Conservation (phyloP, 2,329 filamentous ascomycete genomes). For the Ophiosphaerella narmari region DNA sequence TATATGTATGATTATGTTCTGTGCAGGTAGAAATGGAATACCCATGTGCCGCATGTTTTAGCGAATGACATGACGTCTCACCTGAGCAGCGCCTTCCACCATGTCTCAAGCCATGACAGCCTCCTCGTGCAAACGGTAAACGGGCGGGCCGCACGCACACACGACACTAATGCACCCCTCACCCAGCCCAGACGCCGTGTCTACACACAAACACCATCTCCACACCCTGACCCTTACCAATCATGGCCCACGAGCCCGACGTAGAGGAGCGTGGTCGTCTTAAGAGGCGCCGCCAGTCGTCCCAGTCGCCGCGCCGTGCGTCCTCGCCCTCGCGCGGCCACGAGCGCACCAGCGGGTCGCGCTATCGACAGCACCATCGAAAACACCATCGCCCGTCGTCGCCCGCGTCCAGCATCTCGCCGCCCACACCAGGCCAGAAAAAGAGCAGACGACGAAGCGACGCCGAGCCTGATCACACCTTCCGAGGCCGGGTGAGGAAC, state of each 20-base stretch:
- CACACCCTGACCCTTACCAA: constrained; percentile 33
- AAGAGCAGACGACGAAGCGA: constrained; percentile 40
- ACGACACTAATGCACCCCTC: constrained; percentile 26
- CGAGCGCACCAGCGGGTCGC: constrained; percentile 37
- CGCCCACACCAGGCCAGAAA: constrained; percentile 23
- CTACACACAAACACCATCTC: constrained; percentile 1
- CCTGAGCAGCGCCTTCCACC: too few relatives aligned
- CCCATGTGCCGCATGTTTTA: not conserved
- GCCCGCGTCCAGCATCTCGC: constrained; percentile 27
- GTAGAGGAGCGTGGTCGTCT: constrained; percentile 38
- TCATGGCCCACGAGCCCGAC: constrained; percentile 49
- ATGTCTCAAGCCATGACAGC: too few relatives aligned
- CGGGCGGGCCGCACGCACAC: constrained; percentile 12
- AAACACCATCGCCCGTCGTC: constrained; percentile 38
- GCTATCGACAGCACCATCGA: constrained; percentile 37
- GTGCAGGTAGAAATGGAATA: too few relatives aligned
- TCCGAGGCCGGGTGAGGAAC: constrained; percentile 37
- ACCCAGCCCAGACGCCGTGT: constrained; percentile 7
- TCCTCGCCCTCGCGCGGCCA: constrained; percentile 41
- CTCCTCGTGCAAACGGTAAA: too few relatives aligned
- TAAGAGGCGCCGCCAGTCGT: constrained; percentile 36
- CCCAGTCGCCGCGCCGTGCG: constrained; percentile 35
- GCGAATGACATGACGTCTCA: too few relatives aligned
- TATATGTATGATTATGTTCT: constrained; percentile 19
- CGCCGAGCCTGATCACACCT: constrained; percentile 42